phyloP scores from a whole-genome alignment of 108 stramenopile species.

The Chaetoceros muelleri region DNA sequence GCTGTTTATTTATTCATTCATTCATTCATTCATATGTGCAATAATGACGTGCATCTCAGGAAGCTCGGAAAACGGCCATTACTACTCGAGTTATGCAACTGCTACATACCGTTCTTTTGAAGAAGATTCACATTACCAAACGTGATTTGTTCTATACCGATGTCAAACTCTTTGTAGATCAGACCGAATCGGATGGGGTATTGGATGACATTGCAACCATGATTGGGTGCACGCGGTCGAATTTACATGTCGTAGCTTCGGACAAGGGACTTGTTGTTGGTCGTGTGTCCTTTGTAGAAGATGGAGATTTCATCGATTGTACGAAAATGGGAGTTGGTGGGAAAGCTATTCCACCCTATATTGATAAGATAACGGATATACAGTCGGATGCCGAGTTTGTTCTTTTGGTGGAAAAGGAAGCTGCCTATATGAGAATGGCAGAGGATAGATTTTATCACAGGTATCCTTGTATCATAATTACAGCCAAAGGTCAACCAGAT shows the following conservation, averaged over 20 bases:
- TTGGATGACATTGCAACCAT: conserved; percentile 94
- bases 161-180: conserved; percentile 95
- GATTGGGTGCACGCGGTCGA: conserved; percentile 93
- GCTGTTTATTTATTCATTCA: neutral
- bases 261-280: conserved; percentile 98
- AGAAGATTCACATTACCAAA: conserved; percentile 97
- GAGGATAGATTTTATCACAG: conserved; percentile 94
- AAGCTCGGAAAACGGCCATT: conserved; percentile 90
- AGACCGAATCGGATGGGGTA: conserved; percentile 86
- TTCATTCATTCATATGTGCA: too few species aligned
- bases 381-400: conserved; percentile 91
- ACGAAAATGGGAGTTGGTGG: conserved; percentile 88
- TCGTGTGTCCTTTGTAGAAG: conserved; percentile 77
- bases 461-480: conserved; percentile 97
- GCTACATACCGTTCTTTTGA: conserved; percentile 82
- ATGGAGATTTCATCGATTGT: conserved; percentile 95
- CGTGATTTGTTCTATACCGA: conserved; percentile 98
- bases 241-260: conserved; percentile 92
- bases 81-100: conserved; percentile 90
- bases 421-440: conserved; percentile 97
- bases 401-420: conserved; percentile 96
- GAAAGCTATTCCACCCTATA: conserved; percentile 95
- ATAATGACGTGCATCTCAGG: too few species aligned
- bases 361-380: conserved; percentile 94
- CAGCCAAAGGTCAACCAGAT: conserved; percentile 97